Evolutionary conservation across 2,329 filamentous ascomycete genomes (phyloP), one percentile per base, ranked within the genome.

Genomic region (Arthroderma sp.): DNA sequence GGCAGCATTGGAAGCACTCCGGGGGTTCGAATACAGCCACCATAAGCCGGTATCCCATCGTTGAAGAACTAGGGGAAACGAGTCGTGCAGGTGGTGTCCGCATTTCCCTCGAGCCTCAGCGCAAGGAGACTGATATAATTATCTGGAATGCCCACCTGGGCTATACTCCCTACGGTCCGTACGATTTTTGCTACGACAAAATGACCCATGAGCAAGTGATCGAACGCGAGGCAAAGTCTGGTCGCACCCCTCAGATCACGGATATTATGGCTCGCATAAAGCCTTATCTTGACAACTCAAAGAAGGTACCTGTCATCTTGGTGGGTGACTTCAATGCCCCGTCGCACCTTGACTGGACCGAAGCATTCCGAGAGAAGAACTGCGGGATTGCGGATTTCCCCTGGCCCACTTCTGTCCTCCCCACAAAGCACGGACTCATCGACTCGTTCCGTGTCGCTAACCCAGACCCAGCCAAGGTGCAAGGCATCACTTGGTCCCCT

Each of bases 301-400:
- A 63, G 27, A 51, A 55, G 0, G 48, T 59, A 0, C 65, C 66
- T 3, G 59, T 68, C 0, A 46, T 69, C 29, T 44, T 69, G 1
- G 54, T 61, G 0, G 66, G 66, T 15, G 66, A 69, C 51, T 65
- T 68, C 47, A 69, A 68, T 49, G 64, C 66, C 1, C 66, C 66
- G 0, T 69, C 66, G 11, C 66, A 69, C 38, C 56, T 68, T 1
- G 66, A 69, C 55, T 69, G 60, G 54, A 62, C 58, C 3, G 58
- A 65, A 4, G 56, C 51, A 4, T 51, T 57, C 1, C 53, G 53
- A 29, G 50, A 59, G 4, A 56, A 56, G 47, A 59, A 69, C 53
- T 68, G 66, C 44, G 63, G 62, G 6, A 58, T 57, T 37, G 55
- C 51, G 4, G 46, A 53, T 34, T 51, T 66, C 3, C 51, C 51